Evolutionary conservation across 192 early-diverging fungal species (phyloP).

Genomic region (Backusella westeae): DNA sequence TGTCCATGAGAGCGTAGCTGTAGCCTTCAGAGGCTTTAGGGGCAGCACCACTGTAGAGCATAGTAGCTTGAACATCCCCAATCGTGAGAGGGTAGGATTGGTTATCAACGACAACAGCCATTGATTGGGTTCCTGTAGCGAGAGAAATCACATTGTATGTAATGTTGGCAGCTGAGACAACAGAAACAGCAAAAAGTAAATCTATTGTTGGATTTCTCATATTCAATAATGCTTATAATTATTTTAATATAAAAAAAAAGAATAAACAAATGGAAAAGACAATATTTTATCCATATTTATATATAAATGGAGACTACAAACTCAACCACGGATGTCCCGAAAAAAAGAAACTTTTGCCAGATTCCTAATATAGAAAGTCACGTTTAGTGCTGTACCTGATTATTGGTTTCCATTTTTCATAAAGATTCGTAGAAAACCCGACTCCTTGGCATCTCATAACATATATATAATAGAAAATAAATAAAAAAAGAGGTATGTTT

Average conservation of each 20-base stretch:
- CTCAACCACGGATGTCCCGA: not conserved
- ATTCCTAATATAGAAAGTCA: not conserved
- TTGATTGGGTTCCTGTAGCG: not conserved
- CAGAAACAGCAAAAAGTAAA: not conserved
- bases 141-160: slow-evolving; percentile 1
- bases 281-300: not conserved
- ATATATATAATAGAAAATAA: not conserved
- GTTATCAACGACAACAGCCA: not conserved
- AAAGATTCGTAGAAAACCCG: not conserved
- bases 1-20: not conserved
- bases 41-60: not conserved
- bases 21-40: not conserved
- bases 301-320: not conserved
- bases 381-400: not conserved
- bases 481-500: not conserved
- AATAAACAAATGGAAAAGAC: not conserved
- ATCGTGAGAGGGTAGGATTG: not conserved
- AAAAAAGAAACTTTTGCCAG: not conserved
- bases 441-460: not conserved
- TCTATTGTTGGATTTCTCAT: not conserved
- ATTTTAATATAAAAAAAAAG: not conserved
- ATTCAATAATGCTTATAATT: not conserved
- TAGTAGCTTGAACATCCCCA: not conserved
- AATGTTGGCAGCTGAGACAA: not conserved
- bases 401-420: not conserved